phyloP scores from a whole-genome alignment of 441 rosid genomes.

The Erysimum cheiri region DNA sequence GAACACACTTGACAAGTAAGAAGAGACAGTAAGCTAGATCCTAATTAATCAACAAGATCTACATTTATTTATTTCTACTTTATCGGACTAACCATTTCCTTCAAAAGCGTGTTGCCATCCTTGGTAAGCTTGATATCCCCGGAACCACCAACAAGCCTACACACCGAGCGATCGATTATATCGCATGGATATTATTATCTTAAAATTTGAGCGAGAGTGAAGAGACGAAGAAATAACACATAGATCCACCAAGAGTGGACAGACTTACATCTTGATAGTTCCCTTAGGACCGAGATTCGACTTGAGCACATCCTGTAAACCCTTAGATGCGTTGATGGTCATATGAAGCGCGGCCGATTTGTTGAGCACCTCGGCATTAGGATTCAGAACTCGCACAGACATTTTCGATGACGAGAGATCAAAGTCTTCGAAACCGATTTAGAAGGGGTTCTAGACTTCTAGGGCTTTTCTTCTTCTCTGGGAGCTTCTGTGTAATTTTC shows the following conservation, averaged over 20 bases:
- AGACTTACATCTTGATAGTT: slow-evolving; percentile 84
- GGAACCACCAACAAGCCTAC: slow-evolving; percentile 97
- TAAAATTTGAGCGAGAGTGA: slow-evolving; percentile 3
- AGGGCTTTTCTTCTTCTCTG: slow-evolving; percentile 36
- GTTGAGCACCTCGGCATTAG: slow-evolving; percentile 97
- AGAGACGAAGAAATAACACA: not conserved
- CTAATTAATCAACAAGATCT: slow-evolving; percentile 37
- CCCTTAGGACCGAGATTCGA: slow-evolving; percentile 97
- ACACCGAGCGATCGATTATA: slow-evolving; percentile 9
- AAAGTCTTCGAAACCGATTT: not conserved
- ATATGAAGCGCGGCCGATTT: slow-evolving; percentile 98
- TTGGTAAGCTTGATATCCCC: slow-evolving; percentile 97
- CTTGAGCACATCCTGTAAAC: slow-evolving; percentile 92
- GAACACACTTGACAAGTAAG: not conserved
- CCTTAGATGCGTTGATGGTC: slow-evolving; percentile 98
- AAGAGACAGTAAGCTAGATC: slow-evolving; percentile 2
- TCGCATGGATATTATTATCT: not conserved
- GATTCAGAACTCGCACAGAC: slow-evolving; percentile 92
- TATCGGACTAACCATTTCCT: slow-evolving; percentile 77
- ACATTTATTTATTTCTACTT: not conserved
- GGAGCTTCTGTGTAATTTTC: slow-evolving; percentile 26
- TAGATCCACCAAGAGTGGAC: slow-evolving; percentile 17
- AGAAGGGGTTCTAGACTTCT: slow-evolving; percentile 6
- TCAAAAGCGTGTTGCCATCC: slow-evolving; percentile 92
- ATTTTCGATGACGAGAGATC: slow-evolving; percentile 49